Conservation (phyloP, 441 rosid species). For the Macaranga tanarius region DNA sequence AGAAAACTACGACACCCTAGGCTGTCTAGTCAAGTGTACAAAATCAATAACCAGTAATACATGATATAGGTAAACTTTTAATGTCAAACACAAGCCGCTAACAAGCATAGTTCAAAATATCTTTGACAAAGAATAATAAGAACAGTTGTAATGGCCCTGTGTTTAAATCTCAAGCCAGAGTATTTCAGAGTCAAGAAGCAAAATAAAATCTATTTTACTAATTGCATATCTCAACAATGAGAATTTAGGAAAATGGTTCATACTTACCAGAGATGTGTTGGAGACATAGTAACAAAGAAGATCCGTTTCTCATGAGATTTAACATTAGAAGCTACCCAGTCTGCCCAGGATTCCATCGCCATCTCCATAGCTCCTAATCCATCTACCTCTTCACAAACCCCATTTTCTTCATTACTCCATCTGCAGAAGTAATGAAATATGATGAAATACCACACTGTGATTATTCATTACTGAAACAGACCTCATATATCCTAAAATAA, state of each 20-base stretch:
- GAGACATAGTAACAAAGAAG: constrained; percentile 92
- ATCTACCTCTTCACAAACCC: constrained; percentile 75
- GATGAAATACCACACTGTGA: constrained; percentile 6
- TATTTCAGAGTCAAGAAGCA: background rate
- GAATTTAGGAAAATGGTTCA: background rate
- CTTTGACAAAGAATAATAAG: background rate
- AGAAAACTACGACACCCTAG: background rate
- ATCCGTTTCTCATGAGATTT: constrained; percentile 50
- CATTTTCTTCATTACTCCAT: constrained; percentile 72
- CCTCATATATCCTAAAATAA: background rate
- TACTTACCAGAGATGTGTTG: constrained; percentile 78
- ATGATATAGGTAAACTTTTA: background rate
- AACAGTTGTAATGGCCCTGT: background rate
- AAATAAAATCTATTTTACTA: background rate
- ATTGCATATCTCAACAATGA: background rate
- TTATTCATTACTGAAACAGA: background rate
- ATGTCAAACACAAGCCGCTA: background rate
- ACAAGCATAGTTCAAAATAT: background rate
- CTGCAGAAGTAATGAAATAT: constrained; percentile 38
- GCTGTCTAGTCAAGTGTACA: background rate
- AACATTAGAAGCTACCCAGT: constrained; percentile 62
- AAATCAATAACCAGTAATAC: background rate
- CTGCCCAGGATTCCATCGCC: constrained; percentile 92
- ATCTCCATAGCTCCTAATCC: constrained; percentile 82
- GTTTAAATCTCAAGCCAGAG: background rate